Evolutionary conservation across 2,329 filamentous ascomycete genomes (phyloP).

Genomic region (Zarea fungicola): DNA sequence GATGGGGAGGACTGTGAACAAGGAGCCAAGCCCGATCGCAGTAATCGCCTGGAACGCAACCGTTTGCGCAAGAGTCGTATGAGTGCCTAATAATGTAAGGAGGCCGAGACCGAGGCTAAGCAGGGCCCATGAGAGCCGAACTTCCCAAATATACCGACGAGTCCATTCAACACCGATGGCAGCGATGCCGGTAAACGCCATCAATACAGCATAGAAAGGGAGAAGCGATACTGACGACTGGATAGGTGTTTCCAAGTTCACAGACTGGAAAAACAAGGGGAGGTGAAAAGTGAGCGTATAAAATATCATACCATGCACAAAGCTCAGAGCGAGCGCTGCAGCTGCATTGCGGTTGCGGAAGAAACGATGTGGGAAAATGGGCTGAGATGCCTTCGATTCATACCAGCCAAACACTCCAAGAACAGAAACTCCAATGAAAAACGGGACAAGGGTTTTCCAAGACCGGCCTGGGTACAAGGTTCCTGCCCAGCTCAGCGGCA

Average conservation of each 20-base stretch:
- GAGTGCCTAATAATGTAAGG: background rate
- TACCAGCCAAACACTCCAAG: conserved; percentile 25
- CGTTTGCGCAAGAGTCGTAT: background rate
- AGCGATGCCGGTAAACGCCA: background rate
- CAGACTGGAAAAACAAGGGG: too few relatives aligned
- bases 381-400: conserved; percentile 22
- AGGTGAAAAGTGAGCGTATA: too few relatives aligned
- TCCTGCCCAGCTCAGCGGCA: conserved; percentile 31
- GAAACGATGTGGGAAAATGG: conserved; percentile 27
- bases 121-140: background rate
- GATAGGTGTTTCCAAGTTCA: too few relatives aligned
- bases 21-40: too few relatives aligned
- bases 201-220: too few relatives aligned
- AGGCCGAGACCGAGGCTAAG: background rate
- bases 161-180: background rate
- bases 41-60: too few relatives aligned
- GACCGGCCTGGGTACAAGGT: conserved; percentile 28
- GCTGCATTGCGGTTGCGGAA: conserved; percentile 19
- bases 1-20: too few relatives aligned
- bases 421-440: conserved; percentile 24
- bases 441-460: conserved; percentile 28
- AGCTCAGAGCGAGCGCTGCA: too few relatives aligned
- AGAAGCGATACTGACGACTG: too few relatives aligned
- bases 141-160: background rate
- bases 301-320: too few relatives aligned